Evolutionary conservation across 768 basidiomycete genomes (phyloP).

Genomic region (Pholiota microspora): DNA sequence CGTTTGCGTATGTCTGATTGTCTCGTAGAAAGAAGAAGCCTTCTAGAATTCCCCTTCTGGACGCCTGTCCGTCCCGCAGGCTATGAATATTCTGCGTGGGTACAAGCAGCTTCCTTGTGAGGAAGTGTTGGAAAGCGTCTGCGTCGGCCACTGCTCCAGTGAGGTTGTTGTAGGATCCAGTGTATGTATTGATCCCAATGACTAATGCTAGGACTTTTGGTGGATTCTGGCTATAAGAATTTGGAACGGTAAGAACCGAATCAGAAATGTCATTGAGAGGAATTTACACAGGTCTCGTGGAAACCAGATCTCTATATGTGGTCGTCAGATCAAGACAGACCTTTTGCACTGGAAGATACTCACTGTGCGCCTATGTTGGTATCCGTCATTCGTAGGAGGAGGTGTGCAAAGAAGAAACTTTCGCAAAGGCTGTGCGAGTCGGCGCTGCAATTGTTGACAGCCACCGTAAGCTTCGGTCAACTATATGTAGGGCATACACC

Average conservation of each 20-base stretch:
- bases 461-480: no score
- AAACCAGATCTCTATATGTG: neutral
- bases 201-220: slow-evolving; percentile 36
- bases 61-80: slow-evolving; percentile 36
- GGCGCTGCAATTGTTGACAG: no score
- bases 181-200: slow-evolving; percentile 43
- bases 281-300: neutral
- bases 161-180: slow-evolving; percentile 22
- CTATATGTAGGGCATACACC: no score
- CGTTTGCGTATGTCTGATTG: slow-evolving; percentile 15
- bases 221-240: neutral
- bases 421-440: no score
- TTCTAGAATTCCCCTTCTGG: slow-evolving; percentile 31
- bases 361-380: neutral
- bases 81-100: slow-evolving; percentile 31
- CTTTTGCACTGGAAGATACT: neutral
- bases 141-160: slow-evolving; percentile 39
- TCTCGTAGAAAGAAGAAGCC: slow-evolving; percentile 26
- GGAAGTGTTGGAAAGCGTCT: slow-evolving; percentile 31
- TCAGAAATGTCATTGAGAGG: neutral
- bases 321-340: neutral
- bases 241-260: neutral
- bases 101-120: slow-evolving; percentile 27
- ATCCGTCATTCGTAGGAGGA: neutral
- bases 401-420: no score